Base-by-base conservation (phyloP, 2,329 filamentous ascomycete species). In the Basipetospora sp. region DNA sequence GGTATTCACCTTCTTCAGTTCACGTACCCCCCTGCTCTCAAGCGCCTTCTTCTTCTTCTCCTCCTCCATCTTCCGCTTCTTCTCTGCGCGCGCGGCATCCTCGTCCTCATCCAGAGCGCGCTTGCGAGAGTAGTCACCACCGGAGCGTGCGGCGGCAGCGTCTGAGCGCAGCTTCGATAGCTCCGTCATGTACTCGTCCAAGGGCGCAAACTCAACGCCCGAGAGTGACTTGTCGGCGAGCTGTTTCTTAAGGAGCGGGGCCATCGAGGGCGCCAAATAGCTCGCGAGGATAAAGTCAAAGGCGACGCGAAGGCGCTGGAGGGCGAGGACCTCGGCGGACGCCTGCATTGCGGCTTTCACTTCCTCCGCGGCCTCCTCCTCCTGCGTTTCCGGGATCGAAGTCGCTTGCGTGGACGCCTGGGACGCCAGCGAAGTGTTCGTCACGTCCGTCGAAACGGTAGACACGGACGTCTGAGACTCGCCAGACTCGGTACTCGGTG, bases 1-100 rank as follows among this genome's bases (percentile, higher is more conserved):
- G 0, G 80, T 87, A 58, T 96, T 82, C 34, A 87, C 88, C 62
- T 96, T 98, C 55, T 81, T 81, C 50, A 98, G 55, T 34, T 87
- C 71, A 53, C 77, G 78, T 1, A 94, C 74, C 1, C 75, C 87
- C 19, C 76, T 68, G 44, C 81, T 90, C 59, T 83, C 72, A 17
- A 64, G 65, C 3, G 71, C 74, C 60, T 92, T 87, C 55, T 74
- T 79, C 61, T 79, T 81, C 42, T 94, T 87, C 42, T 94, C 87
- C 43, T 94, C 88, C 36, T 94, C 86, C 59, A 80, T 75, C 55
- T 78, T 87, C 31, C 79, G 67, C 62, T 80, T 87, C 71, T 90
- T 94, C 54, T 87, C 82, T 3, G 74, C 75, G 3, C 77, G 61
- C 10, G 67, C 65, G 10, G 72, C 69, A 26, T 73, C 71, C 17